These are phyloP conservation scores for Paramecium pentaurelia DNA, from an alignment of 73 alveolate genomes.

Conservation along the genomic window DNA sequence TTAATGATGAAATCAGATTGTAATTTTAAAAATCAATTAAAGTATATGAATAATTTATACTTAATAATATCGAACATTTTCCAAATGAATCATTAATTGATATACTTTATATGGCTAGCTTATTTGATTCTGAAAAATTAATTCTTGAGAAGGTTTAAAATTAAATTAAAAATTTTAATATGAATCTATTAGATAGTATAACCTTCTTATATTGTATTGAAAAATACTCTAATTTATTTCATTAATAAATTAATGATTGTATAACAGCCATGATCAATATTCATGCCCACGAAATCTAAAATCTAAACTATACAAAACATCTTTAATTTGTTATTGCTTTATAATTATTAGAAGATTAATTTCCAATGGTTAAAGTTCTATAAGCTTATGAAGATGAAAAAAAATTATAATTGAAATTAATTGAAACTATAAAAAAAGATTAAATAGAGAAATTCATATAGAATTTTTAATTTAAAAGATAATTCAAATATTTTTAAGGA, in stretches of 20 bases:
- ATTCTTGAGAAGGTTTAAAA: neutral
- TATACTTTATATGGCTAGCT: neutral
- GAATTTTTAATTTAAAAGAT: neutral
- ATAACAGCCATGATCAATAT: neutral
- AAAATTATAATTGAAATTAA: neutral
- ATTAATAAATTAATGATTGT: neutral
- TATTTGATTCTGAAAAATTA: neutral
- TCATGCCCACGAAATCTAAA: neutral
- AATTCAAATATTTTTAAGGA: neutral
- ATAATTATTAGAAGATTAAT: neutral
- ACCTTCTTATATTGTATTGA: neutral
- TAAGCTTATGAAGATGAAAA: neutral
- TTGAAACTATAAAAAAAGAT: neutral
- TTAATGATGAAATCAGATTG: neutral
- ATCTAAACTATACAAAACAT: neutral
- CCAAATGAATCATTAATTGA: neutral
- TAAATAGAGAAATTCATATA: neutral
- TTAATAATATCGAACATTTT: neutral
- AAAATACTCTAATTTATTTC: neutral
- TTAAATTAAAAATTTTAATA: neutral
- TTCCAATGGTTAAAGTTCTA: neutral
- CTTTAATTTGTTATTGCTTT: neutral
- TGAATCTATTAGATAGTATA: neutral
- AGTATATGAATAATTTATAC: neutral
- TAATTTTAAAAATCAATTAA: neutral